A percentile compares a stretch with the other conserved stretches of the same genome.
phyloP scores from a whole-genome alignment of 176 grass and related monocot species.

The Echinochloa phyllopogon region DNA sequence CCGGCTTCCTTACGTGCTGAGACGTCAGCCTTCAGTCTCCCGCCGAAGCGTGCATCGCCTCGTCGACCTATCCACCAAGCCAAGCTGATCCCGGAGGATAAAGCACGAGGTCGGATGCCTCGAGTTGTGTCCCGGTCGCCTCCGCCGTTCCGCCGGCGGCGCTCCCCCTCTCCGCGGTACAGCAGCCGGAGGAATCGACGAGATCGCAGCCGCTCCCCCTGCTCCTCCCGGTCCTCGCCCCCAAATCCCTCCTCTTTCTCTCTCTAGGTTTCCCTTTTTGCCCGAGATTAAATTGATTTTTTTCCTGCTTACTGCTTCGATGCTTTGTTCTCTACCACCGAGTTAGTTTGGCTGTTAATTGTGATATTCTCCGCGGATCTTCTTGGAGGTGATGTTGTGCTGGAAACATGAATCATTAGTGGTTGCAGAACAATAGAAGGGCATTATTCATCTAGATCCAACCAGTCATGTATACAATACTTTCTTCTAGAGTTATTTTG shows the following conservation, averaged over 20 bases:
- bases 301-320: background rate
- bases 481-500: background rate
- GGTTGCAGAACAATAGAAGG: background rate
- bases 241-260: background rate
- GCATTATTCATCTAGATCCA: background rate
- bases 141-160: constrained; percentile 40
- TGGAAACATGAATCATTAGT: background rate
- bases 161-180: constrained; percentile 43
- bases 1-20: no score
- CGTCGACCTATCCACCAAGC: background rate
- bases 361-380: background rate
- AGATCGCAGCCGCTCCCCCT: constrained; percentile 49
- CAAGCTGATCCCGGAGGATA: background rate
- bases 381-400: background rate
- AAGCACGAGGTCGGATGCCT: constrained; percentile 28
- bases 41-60: background rate
- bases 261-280: background rate
- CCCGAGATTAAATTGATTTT: background rate
- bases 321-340: background rate
- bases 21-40: no score
- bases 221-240: constrained; percentile 19
- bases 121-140: constrained; percentile 49
- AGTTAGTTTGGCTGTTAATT: background rate
- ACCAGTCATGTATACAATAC: background rate
- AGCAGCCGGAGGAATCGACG: constrained; percentile 31